Evolutionary conservation across 164 flowering plant species (phyloP), one percentile per base, ranked within the genome.

Genomic region (Tetracentron sinense): DNA sequence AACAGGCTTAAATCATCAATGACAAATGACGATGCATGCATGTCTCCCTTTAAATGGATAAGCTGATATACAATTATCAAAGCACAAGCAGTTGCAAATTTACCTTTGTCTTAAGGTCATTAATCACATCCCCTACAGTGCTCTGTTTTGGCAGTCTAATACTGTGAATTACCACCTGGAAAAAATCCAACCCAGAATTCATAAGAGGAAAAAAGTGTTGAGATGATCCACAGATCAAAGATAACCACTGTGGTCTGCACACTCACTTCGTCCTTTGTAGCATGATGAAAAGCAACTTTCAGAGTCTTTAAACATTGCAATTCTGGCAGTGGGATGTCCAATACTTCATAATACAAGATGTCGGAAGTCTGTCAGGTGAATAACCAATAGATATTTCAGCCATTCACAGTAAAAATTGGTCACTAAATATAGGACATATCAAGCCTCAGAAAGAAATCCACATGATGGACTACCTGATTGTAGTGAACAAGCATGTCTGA

Each of bases 261-360:
- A 75, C 82, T 59, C 56, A 91, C 98, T 63, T 90, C 98, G 67
- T 93, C 93, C 62, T 90, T 90, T 49, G 83, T 78, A 4, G 90
- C 82, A 76, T 82, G 89, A 77, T 85, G 92, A 69, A 87, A 93
- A 69, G 96, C 92, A 60, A 93, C 97, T 79, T 87, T 93, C 60
- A 93, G 77, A 69, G 78, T 90, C 75, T 89, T 93, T 22, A 93
- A 72, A 28, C 94, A 89, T 81, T 93, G 96, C 75, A 93, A 63
- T 72, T 93, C 96, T 50, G 98, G 96, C 47, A 93, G 78, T 53
- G 98, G 96, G 55, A 93, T 88, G 78, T 93, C 98, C 78, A 93
- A 53, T 1, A 93, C 92, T 77, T 93, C 98, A 74, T 93, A 93
- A 61, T 93, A 90, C 76, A 93, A 74, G 27, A 90, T 86, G 76